Percentiles rank a stretch among this genome's conserved stretches.
These are phyloP conservation scores for Trapa incisa DNA, from an alignment of 345 rosid species.

Conservation along the genomic window DNA sequence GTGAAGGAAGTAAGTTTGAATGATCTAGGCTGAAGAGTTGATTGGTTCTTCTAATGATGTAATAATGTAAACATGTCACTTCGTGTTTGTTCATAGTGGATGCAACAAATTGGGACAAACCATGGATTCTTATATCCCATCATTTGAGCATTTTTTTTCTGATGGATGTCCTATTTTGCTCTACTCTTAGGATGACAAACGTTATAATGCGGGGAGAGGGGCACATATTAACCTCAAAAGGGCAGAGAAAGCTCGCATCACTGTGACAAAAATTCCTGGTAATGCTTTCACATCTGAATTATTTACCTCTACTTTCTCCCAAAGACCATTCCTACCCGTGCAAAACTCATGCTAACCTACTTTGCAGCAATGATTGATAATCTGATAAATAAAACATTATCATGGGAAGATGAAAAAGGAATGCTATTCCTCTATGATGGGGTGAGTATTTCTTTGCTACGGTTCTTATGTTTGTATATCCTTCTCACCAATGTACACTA, in stretches of 20 bases:
- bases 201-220: constrained; percentile 86
- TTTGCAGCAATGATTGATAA: constrained; percentile 71
- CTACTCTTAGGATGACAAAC: constrained; percentile 48
- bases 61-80: neutral
- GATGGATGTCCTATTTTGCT: neutral
- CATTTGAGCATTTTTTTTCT: constrained; percentile 1
- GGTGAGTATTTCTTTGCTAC: constrained; percentile 31
- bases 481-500: neutral
- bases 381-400: constrained; percentile 58
- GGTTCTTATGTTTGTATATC: constrained; percentile 6
- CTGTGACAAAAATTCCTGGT: constrained; percentile 83
- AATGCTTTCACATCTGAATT: constrained; percentile 4
- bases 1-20: neutral
- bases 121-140: neutral
- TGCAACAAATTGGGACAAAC: neutral
- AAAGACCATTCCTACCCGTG: neutral
- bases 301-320: constrained; percentile 3
- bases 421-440: constrained; percentile 74
- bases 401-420: constrained; percentile 70
- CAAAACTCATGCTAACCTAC: constrained; percentile 5
- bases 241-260: constrained; percentile 79
- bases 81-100: neutral
- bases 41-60: neutral
- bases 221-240: constrained; percentile 88
- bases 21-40: neutral